Base-by-base conservation (phyloP, 2,329 filamentous ascomycete genomes). In the Westerdykella ornata region DNA sequence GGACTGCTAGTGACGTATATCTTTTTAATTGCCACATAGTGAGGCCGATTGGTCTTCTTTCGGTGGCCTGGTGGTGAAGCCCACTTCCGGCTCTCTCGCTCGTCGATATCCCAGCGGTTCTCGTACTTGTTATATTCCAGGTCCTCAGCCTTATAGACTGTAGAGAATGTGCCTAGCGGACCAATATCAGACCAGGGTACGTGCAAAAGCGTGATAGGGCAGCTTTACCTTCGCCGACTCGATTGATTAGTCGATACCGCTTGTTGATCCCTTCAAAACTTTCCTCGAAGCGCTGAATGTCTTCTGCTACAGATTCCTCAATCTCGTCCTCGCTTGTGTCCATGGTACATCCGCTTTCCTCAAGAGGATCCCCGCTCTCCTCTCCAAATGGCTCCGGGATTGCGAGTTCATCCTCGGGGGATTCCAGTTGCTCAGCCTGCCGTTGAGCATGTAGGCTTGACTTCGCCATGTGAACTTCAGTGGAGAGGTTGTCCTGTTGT, bases 1-100 rank as follows among this genome's bases (percentile, higher is more conserved):
- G 92, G 92, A 52, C 88, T 96, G 48, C 89, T 96, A 1, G 94
- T 98, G 50, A 97, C 92, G 66, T 98, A 98, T 54, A 98, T 98
- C 72, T 98, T 98, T 72, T 98, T 98, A 67, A 98, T 86, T 15
- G 94, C 92, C 47, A 98, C 94, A 59, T 84, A 97, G 62, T 84
- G 86, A 17, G 84, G 73, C 37, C 52, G 51, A 64, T 68, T 36
- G 57, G 66, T 54, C 68, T 72, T 52, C 64, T 73, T 60, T 80
- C 84, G 26, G 9, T 80, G 61, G 1, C 81, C 79, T 26, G 22
- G 8, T n/a, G 81, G 84, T n/a, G 80, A 77, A 15, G 74, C 73
- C 79, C 82, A 88, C 56, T 80, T 77, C n/a, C 72, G 67, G 36
- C 76, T 72, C 41, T 80, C 75, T 32, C 82, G 80, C 49, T 76